phyloP scores from a whole-genome alignment of 148 eudicot genomes.

The Amaranthus cruentus region DNA sequence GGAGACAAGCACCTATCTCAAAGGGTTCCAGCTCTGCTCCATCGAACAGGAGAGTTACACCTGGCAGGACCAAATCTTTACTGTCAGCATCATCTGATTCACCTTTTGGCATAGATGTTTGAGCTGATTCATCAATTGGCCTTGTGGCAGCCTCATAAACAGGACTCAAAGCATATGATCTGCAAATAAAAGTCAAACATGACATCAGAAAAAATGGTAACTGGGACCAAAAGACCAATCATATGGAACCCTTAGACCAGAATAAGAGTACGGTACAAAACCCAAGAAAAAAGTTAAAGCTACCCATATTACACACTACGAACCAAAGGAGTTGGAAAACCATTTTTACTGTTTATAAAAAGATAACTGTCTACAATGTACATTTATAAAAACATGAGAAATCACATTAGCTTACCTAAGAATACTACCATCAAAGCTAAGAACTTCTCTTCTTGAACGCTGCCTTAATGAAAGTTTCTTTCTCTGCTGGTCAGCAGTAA shows the following conservation, averaged over 20 bases:
- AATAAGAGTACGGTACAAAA: background rate
- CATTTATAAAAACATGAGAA: conserved; percentile 10
- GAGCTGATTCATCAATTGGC: conserved; percentile 54
- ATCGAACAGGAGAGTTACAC: conserved; percentile 86
- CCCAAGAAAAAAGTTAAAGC: conserved; percentile 4
- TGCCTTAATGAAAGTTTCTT: conserved; percentile 59
- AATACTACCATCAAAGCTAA: conserved; percentile 84
- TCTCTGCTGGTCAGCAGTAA: conserved; percentile 53
- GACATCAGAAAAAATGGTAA: background rate
- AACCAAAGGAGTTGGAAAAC: conserved; percentile 2
- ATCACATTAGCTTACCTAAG: conserved; percentile 45
- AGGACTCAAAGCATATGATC: conserved; percentile 80
- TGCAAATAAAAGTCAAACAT: conserved; percentile 26
- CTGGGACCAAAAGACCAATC: background rate
- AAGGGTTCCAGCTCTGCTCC: conserved; percentile 82
- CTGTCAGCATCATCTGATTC: conserved; percentile 75
- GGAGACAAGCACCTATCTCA: conserved; percentile 90
- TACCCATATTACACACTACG: background rate
- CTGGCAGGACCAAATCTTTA: conserved; percentile 81
- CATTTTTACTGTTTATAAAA: background rate
- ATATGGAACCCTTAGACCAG: conserved; percentile 7
- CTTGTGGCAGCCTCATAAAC: conserved; percentile 65
- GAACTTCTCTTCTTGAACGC: conserved; percentile 66
- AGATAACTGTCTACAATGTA: background rate
- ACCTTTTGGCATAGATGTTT: conserved; percentile 34